phyloP scores from a whole-genome alignment of 129 eudicot genomes.

The Logfia minima region DNA sequence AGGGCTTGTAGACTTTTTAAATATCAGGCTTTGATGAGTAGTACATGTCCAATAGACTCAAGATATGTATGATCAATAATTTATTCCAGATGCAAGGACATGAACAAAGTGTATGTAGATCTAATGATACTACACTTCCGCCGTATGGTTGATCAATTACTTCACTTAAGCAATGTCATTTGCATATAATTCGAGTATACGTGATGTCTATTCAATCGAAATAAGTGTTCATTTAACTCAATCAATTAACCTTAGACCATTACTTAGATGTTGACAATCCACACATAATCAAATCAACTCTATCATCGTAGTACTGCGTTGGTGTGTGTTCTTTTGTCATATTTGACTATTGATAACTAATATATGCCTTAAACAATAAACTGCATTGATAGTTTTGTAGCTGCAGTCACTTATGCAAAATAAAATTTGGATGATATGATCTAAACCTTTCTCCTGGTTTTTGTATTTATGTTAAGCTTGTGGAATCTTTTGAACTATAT shows the following conservation, averaged over 20 bases:
- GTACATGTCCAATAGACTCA: not conserved
- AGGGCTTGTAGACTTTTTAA: not conserved
- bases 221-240: not conserved
- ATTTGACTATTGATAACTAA: too few species aligned
- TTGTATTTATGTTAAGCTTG: not conserved
- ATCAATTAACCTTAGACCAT: not conserved
- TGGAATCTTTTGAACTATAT: not conserved
- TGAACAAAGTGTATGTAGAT: too few species aligned
- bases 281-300: too few species aligned
- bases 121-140: too few species aligned
- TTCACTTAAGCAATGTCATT: not conserved
- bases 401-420: not conserved
- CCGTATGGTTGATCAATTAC: not conserved
- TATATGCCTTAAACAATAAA: not conserved
- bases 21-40: not conserved
- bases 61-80: not conserved
- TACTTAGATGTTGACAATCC: not conserved
- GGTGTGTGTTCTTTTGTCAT: constrained; percentile 2
- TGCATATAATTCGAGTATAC: not conserved
- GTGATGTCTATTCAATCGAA: not conserved
- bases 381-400: not conserved
- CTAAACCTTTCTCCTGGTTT: not conserved
- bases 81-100: too few species aligned
- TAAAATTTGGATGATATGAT: not conserved
- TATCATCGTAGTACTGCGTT: too few species aligned